Evolutionary conservation across 345 rosid species (phyloP).

Genomic region (Populus alba): DNA sequence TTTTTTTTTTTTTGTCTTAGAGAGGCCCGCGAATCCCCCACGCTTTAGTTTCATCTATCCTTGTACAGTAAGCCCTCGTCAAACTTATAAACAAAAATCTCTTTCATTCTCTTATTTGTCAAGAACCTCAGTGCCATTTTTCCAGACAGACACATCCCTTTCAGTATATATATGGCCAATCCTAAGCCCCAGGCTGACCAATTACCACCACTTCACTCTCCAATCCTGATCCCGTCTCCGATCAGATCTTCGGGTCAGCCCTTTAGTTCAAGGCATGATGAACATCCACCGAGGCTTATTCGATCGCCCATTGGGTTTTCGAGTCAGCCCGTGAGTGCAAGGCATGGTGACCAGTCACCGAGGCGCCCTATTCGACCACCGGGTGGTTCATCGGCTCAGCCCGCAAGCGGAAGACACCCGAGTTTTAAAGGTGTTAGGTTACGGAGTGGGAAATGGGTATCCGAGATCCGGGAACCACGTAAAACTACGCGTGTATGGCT

Average conservation of each 20-base stretch:
- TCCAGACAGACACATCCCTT: not conserved
- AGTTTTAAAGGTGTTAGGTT: constrained; percentile 53
- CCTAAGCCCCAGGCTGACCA: constrained; percentile 10
- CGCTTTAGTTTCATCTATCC: constrained; percentile 16
- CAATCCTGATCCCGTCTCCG: not conserved
- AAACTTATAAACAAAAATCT: not conserved
- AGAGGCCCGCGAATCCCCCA: constrained; percentile 37
- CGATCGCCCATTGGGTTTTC: not conserved
- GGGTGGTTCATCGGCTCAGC: constrained; percentile 10
- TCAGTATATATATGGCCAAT: constrained; percentile 22
- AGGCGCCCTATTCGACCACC: constrained; percentile 21
- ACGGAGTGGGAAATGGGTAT: constrained; percentile 78
- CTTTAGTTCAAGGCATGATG: not conserved
- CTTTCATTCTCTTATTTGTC: not conserved
- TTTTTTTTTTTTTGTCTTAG: too few species aligned
- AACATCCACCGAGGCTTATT: not conserved
- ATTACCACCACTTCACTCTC: not conserved
- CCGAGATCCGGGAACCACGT: constrained; percentile 78
- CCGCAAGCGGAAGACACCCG: constrained; percentile 40
- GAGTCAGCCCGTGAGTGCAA: not conserved
- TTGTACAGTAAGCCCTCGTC: constrained; percentile 3
- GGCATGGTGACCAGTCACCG: constrained; percentile 7
- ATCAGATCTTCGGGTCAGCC: not conserved
- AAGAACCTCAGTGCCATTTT: not conserved
- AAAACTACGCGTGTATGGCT: constrained; percentile 69